phyloP scores from a whole-genome alignment of 1,139 yeast species.

The Sugiyamaella neomexicana region DNA sequence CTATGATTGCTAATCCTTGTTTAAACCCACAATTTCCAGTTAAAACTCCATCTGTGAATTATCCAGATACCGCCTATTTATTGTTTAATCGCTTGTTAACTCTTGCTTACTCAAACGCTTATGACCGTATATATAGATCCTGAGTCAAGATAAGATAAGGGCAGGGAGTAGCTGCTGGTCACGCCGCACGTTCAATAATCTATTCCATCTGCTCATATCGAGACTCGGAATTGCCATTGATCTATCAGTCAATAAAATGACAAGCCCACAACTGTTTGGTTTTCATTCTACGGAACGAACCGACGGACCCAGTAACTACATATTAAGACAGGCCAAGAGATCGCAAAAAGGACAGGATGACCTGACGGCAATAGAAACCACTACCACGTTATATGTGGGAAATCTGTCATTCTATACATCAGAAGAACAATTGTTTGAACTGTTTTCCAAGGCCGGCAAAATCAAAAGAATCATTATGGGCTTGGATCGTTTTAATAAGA shows the following conservation, averaged over 20 bases:
- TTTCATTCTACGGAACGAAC: slow-evolving; percentile 60
- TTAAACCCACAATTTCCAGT: no score
- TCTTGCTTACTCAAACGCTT: no score
- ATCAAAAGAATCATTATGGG: slow-evolving; percentile 89
- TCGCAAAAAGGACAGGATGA: slow-evolving; percentile 51
- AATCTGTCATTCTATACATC: slow-evolving; percentile 83
- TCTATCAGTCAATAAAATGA: neutral
- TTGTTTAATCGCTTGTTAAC: no score
- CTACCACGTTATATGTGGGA: slow-evolving; percentile 84
- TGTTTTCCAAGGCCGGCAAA: slow-evolving; percentile 71
- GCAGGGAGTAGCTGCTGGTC: neutral
- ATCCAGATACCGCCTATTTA: no score
- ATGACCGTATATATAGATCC: neutral
- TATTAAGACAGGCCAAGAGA: slow-evolving; percentile 69
- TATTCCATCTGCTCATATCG: neutral
- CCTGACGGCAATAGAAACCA: slow-evolving; percentile 59
- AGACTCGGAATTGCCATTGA: neutral
- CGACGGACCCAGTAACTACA: slow-evolving; percentile 76
- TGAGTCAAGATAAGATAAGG: neutral
- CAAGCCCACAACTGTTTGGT: slow-evolving; percentile 29
- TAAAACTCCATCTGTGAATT: no score
- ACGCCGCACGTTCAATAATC: neutral
- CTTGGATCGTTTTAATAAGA: slow-evolving; percentile 77
- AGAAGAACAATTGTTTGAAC: slow-evolving; percentile 88
- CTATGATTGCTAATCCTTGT: no score